These are phyloP conservation scores for Amauroascus verrucosus DNA, from an alignment of 2,329 filamentous ascomycete genomes.

Conservation along the genomic window DNA sequence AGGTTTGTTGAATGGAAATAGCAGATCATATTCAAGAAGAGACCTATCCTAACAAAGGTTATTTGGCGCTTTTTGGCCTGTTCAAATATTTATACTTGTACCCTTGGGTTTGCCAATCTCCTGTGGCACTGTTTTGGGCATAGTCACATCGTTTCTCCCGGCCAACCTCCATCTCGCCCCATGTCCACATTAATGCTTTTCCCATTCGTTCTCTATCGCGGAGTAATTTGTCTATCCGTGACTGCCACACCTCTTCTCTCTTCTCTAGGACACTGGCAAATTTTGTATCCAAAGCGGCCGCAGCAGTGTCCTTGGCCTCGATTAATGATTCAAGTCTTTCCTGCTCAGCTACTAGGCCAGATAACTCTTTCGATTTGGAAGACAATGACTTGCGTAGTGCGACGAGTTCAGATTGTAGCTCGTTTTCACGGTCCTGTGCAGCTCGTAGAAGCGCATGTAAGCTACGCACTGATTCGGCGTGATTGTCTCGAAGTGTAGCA, in stretches of 20 bases:
- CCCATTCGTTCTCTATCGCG: constrained; percentile 34
- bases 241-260: constrained; percentile 36
- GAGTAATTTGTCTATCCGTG: constrained; percentile 32
- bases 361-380: constrained; percentile 18
- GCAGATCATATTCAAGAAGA: background rate
- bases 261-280: constrained; percentile 34
- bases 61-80: constrained; percentile 9
- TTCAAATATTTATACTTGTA: constrained; percentile 33
- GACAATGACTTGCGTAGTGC: constrained; percentile 20
- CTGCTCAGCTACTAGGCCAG: constrained; percentile 26
- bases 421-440: constrained; percentile 29
- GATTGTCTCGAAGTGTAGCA: constrained; percentile 29
- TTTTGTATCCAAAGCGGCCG: constrained; percentile 31
- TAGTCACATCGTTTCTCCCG: constrained; percentile 18
- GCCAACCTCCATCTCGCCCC: constrained; percentile 35
- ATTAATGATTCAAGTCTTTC: constrained; percentile 28
- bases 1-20: background rate
- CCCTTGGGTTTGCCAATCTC: constrained; percentile 18
- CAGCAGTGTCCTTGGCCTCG: constrained; percentile 33
- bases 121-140: constrained; percentile 13
- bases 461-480: constrained; percentile 30
- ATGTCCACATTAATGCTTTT: constrained; percentile 31
- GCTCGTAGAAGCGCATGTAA: constrained; percentile 27
- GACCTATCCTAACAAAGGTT: background rate
- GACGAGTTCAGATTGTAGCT: constrained; percentile 26